Base-by-base conservation (phyloP, 768 basidiomycete genomes). In the Flagelloscypha sp. region DNA sequence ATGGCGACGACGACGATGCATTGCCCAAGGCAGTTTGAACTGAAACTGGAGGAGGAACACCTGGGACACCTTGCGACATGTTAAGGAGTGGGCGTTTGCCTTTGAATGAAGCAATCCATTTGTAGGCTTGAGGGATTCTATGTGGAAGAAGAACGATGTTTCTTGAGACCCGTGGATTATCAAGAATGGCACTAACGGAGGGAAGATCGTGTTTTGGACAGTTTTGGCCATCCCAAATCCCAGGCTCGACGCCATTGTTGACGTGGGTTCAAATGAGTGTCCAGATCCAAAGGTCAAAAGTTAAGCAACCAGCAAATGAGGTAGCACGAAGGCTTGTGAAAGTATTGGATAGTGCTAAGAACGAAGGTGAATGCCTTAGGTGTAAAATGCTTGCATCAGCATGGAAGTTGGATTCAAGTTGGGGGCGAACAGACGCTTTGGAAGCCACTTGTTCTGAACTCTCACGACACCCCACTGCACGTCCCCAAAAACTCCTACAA, bases 11-110 rank as follows among this genome's bases (percentile, higher is more conserved):
- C 6, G 65, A 55, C 0, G 72, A 55, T 0, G 71, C 64, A 7
- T 48, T 48, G 0, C 59, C 63, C 1, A 88, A 50, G 1, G 72
- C 67, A 0, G 65, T 48, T 22, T 76, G 65, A 7, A 86, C 56
- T 1, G 49, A 33, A 2, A 58, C 48, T 2, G 79, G 72, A 0
- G 87, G 86, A 0, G 78, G 72, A 0, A 59, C 62, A 5, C 79
- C 77, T 0, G 87, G 87, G 0, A 77, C 75, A 25, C 87, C 81
- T 55, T 87, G 84, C 1, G 79, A 78, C 64, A 86, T 76, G 46
- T 65, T 79, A 51, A 87, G 64, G 2, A 86, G 57, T 0, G 74
- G 76, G 7, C 63, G 61, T 16, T 40, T 65, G 0, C 66, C 48
- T 4, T 43, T 44, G 52, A 74, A 79, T 9, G 55, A 46, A 15